Evolutionary conservation across 148 eudicot genomes (phyloP).

Genomic region (Nepenthes gracilis): DNA sequence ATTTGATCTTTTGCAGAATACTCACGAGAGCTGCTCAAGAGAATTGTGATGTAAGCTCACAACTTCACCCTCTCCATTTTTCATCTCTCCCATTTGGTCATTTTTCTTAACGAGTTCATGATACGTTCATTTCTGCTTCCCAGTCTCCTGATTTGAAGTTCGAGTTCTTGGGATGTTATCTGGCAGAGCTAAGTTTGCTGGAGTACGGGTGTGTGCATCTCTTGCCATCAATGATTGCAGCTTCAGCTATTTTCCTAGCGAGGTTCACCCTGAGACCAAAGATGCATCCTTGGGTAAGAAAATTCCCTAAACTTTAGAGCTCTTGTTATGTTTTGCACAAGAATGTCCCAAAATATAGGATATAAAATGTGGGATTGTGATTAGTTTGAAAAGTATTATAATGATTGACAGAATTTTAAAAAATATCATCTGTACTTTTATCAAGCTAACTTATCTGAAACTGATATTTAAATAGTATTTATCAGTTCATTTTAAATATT

Average conservation of each 20-base stretch:
- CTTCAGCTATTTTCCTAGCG: conserved; percentile 49
- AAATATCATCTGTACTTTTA: no score
- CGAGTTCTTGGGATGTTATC: conserved; percentile 40
- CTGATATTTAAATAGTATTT: no score
- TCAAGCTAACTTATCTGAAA: no score
- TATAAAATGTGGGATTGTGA: no score
- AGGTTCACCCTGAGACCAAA: conserved; percentile 34
- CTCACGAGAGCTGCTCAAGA: conserved; percentile 32
- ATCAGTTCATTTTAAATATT: no score
- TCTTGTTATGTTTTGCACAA: not conserved
- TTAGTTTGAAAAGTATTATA: no score
- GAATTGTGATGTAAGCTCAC: conserved; percentile 15
- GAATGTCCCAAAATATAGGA: no score
- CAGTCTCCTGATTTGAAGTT: conserved; percentile 23
- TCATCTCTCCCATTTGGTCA: not conserved
- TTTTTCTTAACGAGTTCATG: conserved; percentile 3
- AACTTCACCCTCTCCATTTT: not conserved
- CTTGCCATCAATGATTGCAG: conserved; percentile 53
- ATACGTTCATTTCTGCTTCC: not conserved
- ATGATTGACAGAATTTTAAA: no score
- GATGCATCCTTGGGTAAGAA: conserved; percentile 45
- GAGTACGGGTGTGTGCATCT: conserved; percentile 37
- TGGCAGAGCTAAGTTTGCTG: conserved; percentile 43
- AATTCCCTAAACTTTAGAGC: not conserved
- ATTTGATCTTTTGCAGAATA: conserved; percentile 19